Base-by-base conservation (phyloP, 225 moss, liverwort and hornwort genomes). In the Ulota crispa region DNA sequence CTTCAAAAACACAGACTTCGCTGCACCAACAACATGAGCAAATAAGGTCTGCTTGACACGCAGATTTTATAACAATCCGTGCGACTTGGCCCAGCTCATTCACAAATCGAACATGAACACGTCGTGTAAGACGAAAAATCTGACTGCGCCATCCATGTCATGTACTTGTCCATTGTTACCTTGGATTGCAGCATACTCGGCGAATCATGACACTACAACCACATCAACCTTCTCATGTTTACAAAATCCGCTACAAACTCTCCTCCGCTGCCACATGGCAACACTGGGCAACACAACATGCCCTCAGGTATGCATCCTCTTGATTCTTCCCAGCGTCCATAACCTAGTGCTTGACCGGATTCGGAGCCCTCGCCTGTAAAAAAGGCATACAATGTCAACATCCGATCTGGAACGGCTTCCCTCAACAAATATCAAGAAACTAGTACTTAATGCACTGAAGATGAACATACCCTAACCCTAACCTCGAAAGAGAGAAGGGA, bases 281-380 rank as follows among this genome's bases (percentile, higher is more conserved):
- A 67, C 18, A 15, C 4, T 42, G 41, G 78, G 82, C 30, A 70
- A 54, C 32, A 39, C 60, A n/a, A 69, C 28, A 85, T 24, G 72
- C 75, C 65, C 6, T 66, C 59, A 78, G 72, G 30, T 74, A 69
- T 6, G 47, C 57, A 79, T 70, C 60, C 66, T 71, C 83, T 32
- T 41, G 65, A 80, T 42, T 42, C 70, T 76, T 36, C 76, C 76
- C 26, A 68, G 76, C 5, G 9, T 84, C 78, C 81, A 85, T 54
- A 39, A 53, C 83, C 82, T 86, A 88, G 50, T 91, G 91, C 78
- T 91, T 91, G 16, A 64, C 84, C 69, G 91, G 82, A 19, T 83
- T 61, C 55, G 90, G 86, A 57, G 86, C 88, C 57, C 79, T 86
- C 27, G 91, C 87, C 88, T 90, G 86, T 23, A 77, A 3, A 70